Conservation (phyloP, 441 rosid genomes). For the Gossypium schwendimanii region DNA sequence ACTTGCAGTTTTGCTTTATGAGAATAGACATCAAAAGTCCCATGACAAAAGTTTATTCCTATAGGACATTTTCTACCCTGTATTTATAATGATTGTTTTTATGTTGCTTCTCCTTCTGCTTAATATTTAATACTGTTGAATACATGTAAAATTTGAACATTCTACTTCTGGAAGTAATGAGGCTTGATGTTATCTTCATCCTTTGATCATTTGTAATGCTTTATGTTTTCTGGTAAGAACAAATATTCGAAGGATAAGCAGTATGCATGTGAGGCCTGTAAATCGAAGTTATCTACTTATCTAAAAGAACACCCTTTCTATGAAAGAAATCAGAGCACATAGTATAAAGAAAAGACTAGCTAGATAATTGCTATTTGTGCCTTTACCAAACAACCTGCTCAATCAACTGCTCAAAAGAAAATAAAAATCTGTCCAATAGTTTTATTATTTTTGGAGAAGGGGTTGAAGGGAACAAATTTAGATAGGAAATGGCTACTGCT, state of each 20-base stretch:
- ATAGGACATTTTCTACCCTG: background rate
- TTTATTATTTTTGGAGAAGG: background rate
- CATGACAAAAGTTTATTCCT: background rate
- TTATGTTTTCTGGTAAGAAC: background rate
- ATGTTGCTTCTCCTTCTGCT: conserved; percentile 3
- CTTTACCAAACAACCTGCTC: background rate
- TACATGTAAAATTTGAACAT: background rate
- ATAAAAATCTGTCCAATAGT: background rate
- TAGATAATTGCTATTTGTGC: background rate
- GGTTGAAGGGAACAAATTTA: background rate
- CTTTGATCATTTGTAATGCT: background rate
- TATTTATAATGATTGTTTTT: background rate
- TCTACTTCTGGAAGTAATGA: conserved; percentile 4
- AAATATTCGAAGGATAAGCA: background rate
- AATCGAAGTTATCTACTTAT: background rate
- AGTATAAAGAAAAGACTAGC: background rate
- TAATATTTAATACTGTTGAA: background rate
- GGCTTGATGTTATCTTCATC: background rate
- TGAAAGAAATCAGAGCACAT: background rate
- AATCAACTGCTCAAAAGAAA: background rate
- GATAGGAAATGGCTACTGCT: background rate
- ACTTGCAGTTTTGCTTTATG: background rate
- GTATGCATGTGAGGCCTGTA: background rate
- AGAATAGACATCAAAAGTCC: background rate
- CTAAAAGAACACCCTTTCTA: background rate